A percentile compares a stretch with the other conserved stretches of the same genome.
Conservation (phyloP, 768 basidiomycete genomes). For the Suillus subaureus region DNA sequence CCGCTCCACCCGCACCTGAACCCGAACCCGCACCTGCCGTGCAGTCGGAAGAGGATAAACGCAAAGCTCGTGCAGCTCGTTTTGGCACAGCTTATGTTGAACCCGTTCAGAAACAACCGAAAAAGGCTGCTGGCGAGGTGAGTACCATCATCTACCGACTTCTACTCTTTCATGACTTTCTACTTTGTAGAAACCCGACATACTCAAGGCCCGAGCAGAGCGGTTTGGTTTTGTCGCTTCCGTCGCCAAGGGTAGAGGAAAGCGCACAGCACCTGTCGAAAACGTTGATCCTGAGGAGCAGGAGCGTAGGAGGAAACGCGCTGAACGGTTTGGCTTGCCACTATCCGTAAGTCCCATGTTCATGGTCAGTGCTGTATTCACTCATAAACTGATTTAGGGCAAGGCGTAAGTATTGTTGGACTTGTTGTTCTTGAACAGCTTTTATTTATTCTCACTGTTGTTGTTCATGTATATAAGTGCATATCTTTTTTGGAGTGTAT, state of each 20-base stretch:
- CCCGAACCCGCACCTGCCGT: neutral
- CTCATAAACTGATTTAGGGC: neutral
- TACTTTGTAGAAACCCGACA: constrained; percentile 45
- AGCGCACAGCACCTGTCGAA: constrained; percentile 37
- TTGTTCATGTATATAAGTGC: neutral
- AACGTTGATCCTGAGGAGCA: constrained; percentile 60
- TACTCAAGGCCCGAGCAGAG: constrained; percentile 52
- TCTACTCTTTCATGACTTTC: constrained; percentile 5
- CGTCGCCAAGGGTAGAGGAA: constrained; percentile 23
- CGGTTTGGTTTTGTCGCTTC: constrained; percentile 49
- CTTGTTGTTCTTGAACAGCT: neutral
- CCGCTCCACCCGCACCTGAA: neutral
- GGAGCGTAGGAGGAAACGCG: constrained; percentile 61
- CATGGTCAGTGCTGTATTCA: too few species aligned
- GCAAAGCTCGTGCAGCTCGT: constrained; percentile 64
- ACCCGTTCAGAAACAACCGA: constrained; percentile 28
- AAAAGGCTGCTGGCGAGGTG: constrained; percentile 21
- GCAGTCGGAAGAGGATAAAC: constrained; percentile 52
- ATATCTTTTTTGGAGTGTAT: neutral
- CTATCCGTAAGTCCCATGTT: neutral
- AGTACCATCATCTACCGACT: too few species aligned
- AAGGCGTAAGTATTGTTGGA: neutral
- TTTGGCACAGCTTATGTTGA: constrained; percentile 68
- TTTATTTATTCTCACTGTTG: neutral
- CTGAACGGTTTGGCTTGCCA: constrained; percentile 57